Conservation (phyloP, 306 rosid species). For the Argentina anserina region DNA sequence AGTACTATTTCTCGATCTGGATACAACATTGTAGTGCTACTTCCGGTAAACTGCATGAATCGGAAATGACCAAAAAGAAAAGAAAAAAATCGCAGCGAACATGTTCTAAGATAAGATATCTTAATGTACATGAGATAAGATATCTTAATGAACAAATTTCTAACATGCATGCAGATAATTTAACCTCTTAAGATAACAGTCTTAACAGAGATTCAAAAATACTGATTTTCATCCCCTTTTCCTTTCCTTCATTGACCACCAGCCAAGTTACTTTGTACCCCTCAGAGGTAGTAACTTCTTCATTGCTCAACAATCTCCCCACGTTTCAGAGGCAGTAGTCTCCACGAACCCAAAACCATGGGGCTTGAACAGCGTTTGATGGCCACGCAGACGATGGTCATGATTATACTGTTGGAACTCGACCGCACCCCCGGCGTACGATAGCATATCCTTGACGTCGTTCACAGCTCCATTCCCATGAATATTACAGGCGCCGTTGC, state of each 20-base stretch:
- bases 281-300: too few species aligned
- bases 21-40: background rate
- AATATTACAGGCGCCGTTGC: conserved; percentile 8
- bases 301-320: conserved; percentile 47
- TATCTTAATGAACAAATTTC: background rate
- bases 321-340: conserved; percentile 48
- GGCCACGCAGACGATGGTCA: conserved; percentile 21
- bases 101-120: background rate
- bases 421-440: conserved; percentile 45
- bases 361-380: conserved; percentile 37
- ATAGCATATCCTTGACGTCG: conserved; percentile 53
- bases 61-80: background rate
- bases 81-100: background rate
- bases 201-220: background rate
- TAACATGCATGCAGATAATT: background rate
- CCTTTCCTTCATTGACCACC: background rate
- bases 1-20: too few species aligned
- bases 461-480: conserved; percentile 20
- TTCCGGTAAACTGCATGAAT: background rate
- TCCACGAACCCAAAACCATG: conserved; percentile 63
- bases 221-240: background rate
- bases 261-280: conserved; percentile 2
- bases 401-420: conserved; percentile 30
- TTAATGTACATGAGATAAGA: background rate
- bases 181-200: background rate